Base-by-base conservation (phyloP, 208 protist genomes). In the Strigomonas culicis region DNA sequence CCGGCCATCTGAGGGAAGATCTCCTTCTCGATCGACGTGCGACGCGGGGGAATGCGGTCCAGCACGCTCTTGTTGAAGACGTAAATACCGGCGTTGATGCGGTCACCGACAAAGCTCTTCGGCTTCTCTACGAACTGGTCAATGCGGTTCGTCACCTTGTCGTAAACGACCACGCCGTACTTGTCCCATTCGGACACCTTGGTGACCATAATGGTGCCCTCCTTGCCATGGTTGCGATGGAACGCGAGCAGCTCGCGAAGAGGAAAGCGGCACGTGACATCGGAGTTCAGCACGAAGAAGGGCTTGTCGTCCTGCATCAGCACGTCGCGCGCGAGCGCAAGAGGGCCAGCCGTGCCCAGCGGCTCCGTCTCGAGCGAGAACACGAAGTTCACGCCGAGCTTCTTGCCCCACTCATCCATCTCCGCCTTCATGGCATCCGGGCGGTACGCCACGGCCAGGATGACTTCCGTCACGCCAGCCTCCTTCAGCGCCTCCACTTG, bases 231-330 rank as follows among this genome's bases (percentile, higher is more conserved):
- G 31, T 73, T 69, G 63, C 90, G 88, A 78, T 99, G 98, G 75
- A 98, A 99, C 22, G 70, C 79, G 0, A 99, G 72, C 31, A 99
- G 71, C 59, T 99, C 88, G 24, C 73, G 36, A 59, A 99, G 85
- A 22, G 97, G 97, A 70, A 98, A 99, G 59, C 80, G 70, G 72
- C 97, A 99, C 22, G 93, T 99, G 15, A 99, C 88, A 80, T 99
- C 98, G 41, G 89, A 97, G 77, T 99, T 99, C 3, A 99, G 86
- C 41, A 99, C 97, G 85, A 99, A 99, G 84, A 99, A 99, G 36
- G 96, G 94, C 58, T 90, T 79, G 47, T 97, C 77, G 58, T 97
- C 87, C 66, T 88, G 75, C 51, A 93, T 22, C 15, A 93, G 82
- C 63, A 93, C 75, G 15, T 98, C 88, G 49, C 92, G 84, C 4